Percentiles rank a stretch among this genome's conserved stretches.
These are phyloP conservation scores for Ceratobasidium sp. DNA, from an alignment of 1,284 basidiomycete genomes.

Conservation along the genomic window DNA sequence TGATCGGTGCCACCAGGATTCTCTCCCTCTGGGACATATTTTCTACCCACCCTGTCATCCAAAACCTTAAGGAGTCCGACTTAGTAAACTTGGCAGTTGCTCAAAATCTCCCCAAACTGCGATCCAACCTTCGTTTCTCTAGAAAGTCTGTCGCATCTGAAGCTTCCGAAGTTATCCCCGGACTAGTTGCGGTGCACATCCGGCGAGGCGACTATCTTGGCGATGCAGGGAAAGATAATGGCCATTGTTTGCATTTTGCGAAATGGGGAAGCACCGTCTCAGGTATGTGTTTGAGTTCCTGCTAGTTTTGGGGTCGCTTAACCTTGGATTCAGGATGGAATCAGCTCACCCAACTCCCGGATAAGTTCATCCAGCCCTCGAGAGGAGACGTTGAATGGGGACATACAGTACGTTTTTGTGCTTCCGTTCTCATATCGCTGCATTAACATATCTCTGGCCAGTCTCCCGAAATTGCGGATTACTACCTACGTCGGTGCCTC, in stretches of 20 bases:
- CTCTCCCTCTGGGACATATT: constrained; percentile 60
- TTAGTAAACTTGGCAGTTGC: constrained; percentile 39
- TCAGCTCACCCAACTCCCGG: constrained; percentile 57
- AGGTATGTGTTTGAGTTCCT: neutral
- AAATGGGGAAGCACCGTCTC: constrained; percentile 38
- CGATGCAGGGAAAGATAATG: constrained; percentile 28
- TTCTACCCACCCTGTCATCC: constrained; percentile 59
- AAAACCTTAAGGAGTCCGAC: constrained; percentile 52
- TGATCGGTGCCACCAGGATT: constrained; percentile 59
- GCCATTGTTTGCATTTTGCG: constrained; percentile 29
- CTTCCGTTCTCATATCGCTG: no score
- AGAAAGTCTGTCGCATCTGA: constrained; percentile 7
- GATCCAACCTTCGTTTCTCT: neutral
- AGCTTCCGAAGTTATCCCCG: constrained; percentile 24
- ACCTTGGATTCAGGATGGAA: constrained; percentile 57
- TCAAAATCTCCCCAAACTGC: constrained; percentile 42
- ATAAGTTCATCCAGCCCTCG: constrained; percentile 53
- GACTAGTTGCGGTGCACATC: constrained; percentile 54
- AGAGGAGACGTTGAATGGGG: constrained; percentile 48
- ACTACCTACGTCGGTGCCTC: constrained; percentile 61
- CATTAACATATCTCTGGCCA: no score
- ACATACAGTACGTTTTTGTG: neutral
- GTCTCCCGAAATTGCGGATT: constrained; percentile 48
- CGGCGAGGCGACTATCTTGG: constrained; percentile 56
- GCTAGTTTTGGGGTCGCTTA: constrained; percentile 42